Evolutionary conservation across 1,284 basidiomycete genomes (phyloP).

Genomic region (Polyporus tsugae): DNA sequence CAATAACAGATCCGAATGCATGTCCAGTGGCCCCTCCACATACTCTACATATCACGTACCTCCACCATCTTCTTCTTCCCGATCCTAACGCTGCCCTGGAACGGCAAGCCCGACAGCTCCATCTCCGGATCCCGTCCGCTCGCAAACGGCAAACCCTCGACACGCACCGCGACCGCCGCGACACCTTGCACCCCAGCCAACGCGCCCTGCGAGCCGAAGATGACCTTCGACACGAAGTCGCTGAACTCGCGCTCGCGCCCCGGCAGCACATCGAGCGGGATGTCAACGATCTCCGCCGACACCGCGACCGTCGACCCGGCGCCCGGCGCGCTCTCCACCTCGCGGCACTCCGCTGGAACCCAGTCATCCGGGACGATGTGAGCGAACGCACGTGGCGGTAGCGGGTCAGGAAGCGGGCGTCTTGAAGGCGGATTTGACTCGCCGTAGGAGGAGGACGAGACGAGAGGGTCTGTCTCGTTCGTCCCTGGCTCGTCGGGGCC

Average conservation of each 20-base stretch:
- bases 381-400: constrained; percentile 75
- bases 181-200: constrained; percentile 73
- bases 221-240: constrained; percentile 76
- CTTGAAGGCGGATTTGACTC: constrained; percentile 47
- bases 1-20: constrained; percentile 3
- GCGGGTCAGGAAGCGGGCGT: constrained; percentile 62
- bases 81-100: constrained; percentile 69
- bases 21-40: neutral
- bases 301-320: constrained; percentile 65
- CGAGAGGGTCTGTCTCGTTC: constrained; percentile 12
- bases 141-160: constrained; percentile 68
- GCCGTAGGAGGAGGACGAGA: neutral
- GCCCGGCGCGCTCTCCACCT: constrained; percentile 48
- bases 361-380: constrained; percentile 75
- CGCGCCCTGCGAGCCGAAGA: constrained; percentile 71
- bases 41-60: neutral
- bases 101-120: constrained; percentile 68
- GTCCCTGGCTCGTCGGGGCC: constrained; percentile 22
- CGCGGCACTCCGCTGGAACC: constrained; percentile 62
- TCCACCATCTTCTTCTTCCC: constrained; percentile 56
- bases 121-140: constrained; percentile 52
- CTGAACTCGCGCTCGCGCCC: constrained; percentile 78
- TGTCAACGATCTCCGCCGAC: constrained; percentile 69
- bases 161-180: constrained; percentile 64
- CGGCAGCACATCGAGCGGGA: constrained; percentile 77